Conservation (phyloP, 331 rosid genomes). For the Pyrus hybrid region DNA sequence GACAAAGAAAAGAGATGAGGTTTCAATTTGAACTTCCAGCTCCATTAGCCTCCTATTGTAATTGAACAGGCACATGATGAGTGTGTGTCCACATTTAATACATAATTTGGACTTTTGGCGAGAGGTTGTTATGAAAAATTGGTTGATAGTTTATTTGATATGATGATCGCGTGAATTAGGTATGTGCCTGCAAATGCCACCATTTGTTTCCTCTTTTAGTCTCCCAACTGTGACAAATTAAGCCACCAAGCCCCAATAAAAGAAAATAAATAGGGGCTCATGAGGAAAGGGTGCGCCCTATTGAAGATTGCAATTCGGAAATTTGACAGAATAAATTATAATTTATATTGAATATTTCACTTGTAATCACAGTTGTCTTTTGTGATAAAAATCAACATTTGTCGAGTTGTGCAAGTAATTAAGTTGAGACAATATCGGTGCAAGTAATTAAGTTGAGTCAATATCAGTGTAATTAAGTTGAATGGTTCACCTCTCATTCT, state of each 20-base stretch:
- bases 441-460: too few species aligned
- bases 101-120: not conserved
- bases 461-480: too few species aligned
- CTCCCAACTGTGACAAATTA: constrained; percentile 2
- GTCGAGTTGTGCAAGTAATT: too few species aligned
- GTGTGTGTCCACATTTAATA: not conserved
- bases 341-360: too few species aligned
- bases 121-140: too few species aligned
- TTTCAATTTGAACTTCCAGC: not conserved
- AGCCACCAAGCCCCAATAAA: not conserved
- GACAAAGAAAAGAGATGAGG: not conserved
- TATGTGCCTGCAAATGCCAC: not conserved
- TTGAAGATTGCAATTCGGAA: too few species aligned
- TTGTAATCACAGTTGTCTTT: too few species aligned
- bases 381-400: too few species aligned
- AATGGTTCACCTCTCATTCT: too few species aligned
- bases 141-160: not conserved
- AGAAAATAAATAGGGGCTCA: not conserved
- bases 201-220: not conserved
- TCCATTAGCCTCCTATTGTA: not conserved
- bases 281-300: too few species aligned
- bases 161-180: constrained; percentile 9
- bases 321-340: too few species aligned
- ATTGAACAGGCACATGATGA: not conserved
- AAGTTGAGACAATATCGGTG: too few species aligned